Conservation (phyloP, 768 basidiomycete species). For the Kwoniella dejecticola region DNA sequence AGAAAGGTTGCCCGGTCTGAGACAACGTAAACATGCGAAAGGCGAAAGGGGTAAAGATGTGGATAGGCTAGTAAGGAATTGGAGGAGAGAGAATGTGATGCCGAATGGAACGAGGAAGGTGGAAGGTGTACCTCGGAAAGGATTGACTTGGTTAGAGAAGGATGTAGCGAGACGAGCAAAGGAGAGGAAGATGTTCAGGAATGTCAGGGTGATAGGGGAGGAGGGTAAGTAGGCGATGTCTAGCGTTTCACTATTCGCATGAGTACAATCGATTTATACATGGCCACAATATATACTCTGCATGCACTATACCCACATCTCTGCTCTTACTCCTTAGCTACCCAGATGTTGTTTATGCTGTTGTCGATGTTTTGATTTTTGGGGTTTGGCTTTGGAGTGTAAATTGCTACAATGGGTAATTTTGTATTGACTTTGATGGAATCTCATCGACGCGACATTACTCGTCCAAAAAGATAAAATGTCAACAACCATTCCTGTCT, state of each 20-base stretch:
- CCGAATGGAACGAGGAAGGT: slow-evolving; percentile 26
- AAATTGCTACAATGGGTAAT: too few relatives aligned
- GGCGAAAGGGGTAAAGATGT: slow-evolving; percentile 26
- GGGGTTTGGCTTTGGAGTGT: too few relatives aligned
- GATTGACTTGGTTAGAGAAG: slow-evolving; percentile 18
- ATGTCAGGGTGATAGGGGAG: slow-evolving; percentile 13
- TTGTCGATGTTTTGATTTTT: too few relatives aligned
- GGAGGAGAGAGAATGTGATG: slow-evolving; percentile 23
- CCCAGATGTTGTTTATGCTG: neutral
- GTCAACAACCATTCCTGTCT: neutral
- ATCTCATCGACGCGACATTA: too few relatives aligned
- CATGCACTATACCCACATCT: slow-evolving; percentile 9
- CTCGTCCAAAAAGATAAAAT: too few relatives aligned
- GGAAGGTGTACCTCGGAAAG: slow-evolving; percentile 14
- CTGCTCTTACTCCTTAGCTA: neutral
- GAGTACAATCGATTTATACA: too few relatives aligned
- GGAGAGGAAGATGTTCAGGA: slow-evolving; percentile 29
- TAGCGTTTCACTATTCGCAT: neutral
- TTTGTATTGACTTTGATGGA: too few relatives aligned
- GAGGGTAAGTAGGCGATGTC: neutral
- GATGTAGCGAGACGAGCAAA: slow-evolving; percentile 19
- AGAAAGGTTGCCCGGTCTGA: slow-evolving; percentile 48
- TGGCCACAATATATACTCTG: slow-evolving; percentile 9
- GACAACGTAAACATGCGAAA: slow-evolving; percentile 26
- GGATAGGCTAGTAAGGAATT: slow-evolving; percentile 23